These are phyloP conservation scores for Suillus alpinus DNA, from an alignment of 768 basidiomycete genomes.

Conservation along the genomic window DNA sequence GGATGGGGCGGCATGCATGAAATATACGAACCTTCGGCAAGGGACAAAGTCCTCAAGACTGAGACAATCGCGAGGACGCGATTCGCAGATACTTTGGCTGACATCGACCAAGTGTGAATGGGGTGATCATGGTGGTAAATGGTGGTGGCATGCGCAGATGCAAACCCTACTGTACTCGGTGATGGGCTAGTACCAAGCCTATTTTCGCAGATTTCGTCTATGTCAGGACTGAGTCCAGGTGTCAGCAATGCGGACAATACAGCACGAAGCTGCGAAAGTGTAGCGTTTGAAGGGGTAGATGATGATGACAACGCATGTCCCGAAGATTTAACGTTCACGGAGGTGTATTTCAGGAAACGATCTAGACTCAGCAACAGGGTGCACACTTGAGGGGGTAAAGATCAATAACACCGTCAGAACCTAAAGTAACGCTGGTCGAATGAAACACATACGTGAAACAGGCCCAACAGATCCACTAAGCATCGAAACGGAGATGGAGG, in stretches of 20 bases:
- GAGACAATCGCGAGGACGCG: slow-evolving; percentile 66
- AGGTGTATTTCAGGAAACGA: slow-evolving; percentile 46
- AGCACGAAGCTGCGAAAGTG: slow-evolving; percentile 53
- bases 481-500: slow-evolving; percentile 23
- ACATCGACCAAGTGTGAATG: slow-evolving; percentile 68
- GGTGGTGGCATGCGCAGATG: slow-evolving; percentile 39
- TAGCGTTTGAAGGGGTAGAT: slow-evolving; percentile 30
- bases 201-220: slow-evolving; percentile 64
- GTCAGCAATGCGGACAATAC: slow-evolving; percentile 67
- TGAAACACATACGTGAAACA: slow-evolving; percentile 22
- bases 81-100: slow-evolving; percentile 64
- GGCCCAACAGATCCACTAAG: slow-evolving; percentile 15
- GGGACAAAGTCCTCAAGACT: slow-evolving; percentile 67
- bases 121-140: slow-evolving; percentile 38
- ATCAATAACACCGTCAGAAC: slow-evolving; percentile 19
- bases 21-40: slow-evolving; percentile 58
- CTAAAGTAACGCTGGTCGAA: slow-evolving; percentile 13
- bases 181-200: slow-evolving; percentile 50
- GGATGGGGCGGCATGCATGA: not conserved
- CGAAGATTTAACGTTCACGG: slow-evolving; percentile 49
- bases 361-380: slow-evolving; percentile 52
- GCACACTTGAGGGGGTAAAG: slow-evolving; percentile 35
- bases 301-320: slow-evolving; percentile 43
- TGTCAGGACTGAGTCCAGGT: slow-evolving; percentile 63
- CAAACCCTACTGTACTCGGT: slow-evolving; percentile 41